Evolutionary conservation across 352 stramenopile species (phyloP).

Genomic region (Pythium utonaiense): DNA sequence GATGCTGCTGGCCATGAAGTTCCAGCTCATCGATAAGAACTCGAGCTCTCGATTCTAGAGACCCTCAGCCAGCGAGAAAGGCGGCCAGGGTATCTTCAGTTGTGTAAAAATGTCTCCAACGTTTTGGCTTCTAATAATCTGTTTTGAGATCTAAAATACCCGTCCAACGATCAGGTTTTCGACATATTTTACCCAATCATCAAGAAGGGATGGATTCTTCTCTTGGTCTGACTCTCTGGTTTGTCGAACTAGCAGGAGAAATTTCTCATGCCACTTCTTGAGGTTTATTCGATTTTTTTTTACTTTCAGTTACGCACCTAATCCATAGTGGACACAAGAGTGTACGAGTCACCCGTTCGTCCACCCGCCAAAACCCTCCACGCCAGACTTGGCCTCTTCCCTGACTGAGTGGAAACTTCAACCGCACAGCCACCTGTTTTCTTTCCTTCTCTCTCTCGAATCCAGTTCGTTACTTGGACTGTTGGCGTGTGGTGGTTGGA

Average conservation of each 20-base stretch:
- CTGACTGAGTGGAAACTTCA: conserved; percentile 11
- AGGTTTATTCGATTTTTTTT: conserved; percentile 13
- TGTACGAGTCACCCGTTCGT: conserved; percentile 1
- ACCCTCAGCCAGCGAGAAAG: neutral
- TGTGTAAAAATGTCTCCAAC: too few relatives aligned
- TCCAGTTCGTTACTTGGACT: too few relatives aligned
- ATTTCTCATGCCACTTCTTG: conserved; percentile 22
- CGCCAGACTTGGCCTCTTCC: conserved; percentile 16
- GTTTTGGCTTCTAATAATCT: too few relatives aligned
- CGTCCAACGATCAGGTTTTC: too few relatives aligned
- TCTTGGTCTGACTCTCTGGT: conserved; percentile 15
- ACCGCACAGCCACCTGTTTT: conserved; percentile 12
- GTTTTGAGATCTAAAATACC: too few relatives aligned
- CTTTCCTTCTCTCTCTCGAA: conserved; percentile 11
- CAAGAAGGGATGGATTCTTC: neutral
- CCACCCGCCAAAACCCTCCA: neutral
- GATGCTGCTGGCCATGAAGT: conserved; percentile 85
- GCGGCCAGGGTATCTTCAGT: neutral
- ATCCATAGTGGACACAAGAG: conserved; percentile 23
- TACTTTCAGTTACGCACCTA: conserved; percentile 15
- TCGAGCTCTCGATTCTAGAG: conserved; percentile 9
- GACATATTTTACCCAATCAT: conserved; percentile 10
- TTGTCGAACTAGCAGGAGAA: conserved; percentile 8
- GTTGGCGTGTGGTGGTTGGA: neutral
- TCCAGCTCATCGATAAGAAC: conserved; percentile 69